A percentile compares a stretch with the other conserved stretches of the same genome.
These are phyloP conservation scores for Xerocomellus intermedius DNA, from an alignment of 768 basidiomycete genomes.

Conservation along the genomic window DNA sequence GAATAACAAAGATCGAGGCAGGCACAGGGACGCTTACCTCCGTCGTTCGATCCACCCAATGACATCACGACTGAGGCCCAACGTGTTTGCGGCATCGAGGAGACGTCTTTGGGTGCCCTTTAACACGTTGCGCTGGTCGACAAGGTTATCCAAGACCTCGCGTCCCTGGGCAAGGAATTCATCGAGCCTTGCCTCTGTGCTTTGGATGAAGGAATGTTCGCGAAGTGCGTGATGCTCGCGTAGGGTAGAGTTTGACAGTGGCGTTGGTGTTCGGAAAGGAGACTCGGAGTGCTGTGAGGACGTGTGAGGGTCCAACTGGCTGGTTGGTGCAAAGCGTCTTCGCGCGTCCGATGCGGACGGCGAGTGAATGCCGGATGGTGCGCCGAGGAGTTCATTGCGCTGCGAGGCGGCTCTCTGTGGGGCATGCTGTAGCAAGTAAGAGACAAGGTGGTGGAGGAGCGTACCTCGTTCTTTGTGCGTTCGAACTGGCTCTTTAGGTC, in stretches of 20 bases:
- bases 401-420: constrained; percentile 56
- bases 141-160: constrained; percentile 87
- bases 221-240: constrained; percentile 79
- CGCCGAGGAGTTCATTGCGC: constrained; percentile 63
- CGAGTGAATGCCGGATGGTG: constrained; percentile 38
- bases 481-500: constrained; percentile 87
- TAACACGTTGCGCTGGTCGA: constrained; percentile 89
- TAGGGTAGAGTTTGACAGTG: constrained; percentile 49
- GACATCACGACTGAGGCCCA: constrained; percentile 90
- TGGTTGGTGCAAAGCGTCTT: constrained; percentile 52
- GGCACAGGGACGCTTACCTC: constrained; percentile 50
- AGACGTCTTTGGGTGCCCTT: constrained; percentile 92
- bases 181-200: constrained; percentile 79
- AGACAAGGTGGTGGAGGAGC: neutral
- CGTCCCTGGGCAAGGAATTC: constrained; percentile 91
- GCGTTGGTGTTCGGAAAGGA: constrained; percentile 68
- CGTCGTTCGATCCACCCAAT: constrained; percentile 97
- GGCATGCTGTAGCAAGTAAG: neutral
- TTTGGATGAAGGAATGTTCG: constrained; percentile 88
- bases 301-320: constrained; percentile 36
- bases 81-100: constrained; percentile 87
- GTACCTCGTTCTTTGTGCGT: constrained; percentile 57
- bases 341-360: constrained; percentile 49
- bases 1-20: neutral
- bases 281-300: constrained; percentile 77